These are phyloP conservation scores for Bolboschoenus planiculmis DNA, from an alignment of 176 grass and related monocot species.

Conservation along the genomic window DNA sequence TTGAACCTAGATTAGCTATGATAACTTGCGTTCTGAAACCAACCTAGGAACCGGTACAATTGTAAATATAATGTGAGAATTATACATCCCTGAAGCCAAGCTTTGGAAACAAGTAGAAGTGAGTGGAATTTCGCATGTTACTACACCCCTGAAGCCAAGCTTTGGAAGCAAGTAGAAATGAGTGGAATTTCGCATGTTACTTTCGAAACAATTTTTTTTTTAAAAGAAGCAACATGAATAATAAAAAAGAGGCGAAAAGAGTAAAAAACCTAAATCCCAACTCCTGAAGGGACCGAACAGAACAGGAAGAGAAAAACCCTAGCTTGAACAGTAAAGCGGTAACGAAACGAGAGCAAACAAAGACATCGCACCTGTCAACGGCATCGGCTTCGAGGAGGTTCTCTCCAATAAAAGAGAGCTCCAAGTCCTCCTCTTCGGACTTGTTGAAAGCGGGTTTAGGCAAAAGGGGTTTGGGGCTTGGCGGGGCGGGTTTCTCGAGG, in stretches of 20 bases:
- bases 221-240: neutral
- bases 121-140: neutral
- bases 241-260: neutral
- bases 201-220: neutral
- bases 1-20: neutral
- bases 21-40: neutral
- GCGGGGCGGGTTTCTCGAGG: slow-evolving; percentile 1
- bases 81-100: neutral
- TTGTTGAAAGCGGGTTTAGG: neutral
- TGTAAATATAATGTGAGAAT: neutral
- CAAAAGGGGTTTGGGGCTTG: neutral
- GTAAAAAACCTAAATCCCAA: neutral
- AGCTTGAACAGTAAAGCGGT: neutral
- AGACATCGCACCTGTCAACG: slow-evolving; percentile 5
- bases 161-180: neutral
- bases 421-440: slow-evolving; percentile 9
- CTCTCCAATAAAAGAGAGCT: slow-evolving; percentile 8
- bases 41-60: neutral
- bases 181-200: neutral
- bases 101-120: neutral
- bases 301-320: neutral
- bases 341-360: neutral
- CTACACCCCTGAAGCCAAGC: too few species aligned
- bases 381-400: neutral
- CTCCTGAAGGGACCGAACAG: neutral